A percentile compares a stretch with the other conserved stretches of the same genome.
These are phyloP conservation scores for Trichoderma orchidacearum DNA, from an alignment of 495 filamentous ascomycete genomes.

Conservation along the genomic window DNA sequence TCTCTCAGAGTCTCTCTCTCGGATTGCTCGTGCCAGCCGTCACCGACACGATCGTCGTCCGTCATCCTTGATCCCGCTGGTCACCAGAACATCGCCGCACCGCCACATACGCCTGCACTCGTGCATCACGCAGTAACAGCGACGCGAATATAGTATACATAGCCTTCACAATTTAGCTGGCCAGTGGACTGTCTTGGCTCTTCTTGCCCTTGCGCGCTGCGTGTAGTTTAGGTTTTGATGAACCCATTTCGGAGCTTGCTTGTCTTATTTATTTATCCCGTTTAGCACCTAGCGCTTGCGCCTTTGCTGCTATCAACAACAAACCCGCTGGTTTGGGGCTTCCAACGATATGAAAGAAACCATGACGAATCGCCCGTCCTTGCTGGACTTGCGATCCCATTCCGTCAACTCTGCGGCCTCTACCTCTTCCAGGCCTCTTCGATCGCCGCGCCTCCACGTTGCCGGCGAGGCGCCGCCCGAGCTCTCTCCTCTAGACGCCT, in stretches of 20 bases:
- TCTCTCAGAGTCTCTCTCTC: not conserved
- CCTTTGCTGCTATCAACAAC: not conserved
- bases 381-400: constrained; percentile 48
- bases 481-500: constrained; percentile 87
- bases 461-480: constrained; percentile 83
- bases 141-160: not conserved
- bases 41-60: not conserved
- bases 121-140: not conserved
- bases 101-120: not conserved
- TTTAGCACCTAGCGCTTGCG: constrained; percentile 1
- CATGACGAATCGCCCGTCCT: constrained; percentile 44
- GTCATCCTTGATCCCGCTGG: not conserved
- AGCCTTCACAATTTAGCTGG: not conserved
- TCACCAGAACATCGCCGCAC: not conserved
- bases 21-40: not conserved
- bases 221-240: not conserved
- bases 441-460: constrained; percentile 61
- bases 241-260: not conserved
- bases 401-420: constrained; percentile 37
- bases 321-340: not conserved
- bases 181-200: not conserved
- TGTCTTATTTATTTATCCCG: not conserved
- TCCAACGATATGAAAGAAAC: constrained; percentile 2
- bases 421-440: constrained; percentile 31
- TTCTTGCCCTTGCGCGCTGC: not conserved